Conservation (phyloP, 768 basidiomycete species). For the Leccinum fibrillosum region DNA sequence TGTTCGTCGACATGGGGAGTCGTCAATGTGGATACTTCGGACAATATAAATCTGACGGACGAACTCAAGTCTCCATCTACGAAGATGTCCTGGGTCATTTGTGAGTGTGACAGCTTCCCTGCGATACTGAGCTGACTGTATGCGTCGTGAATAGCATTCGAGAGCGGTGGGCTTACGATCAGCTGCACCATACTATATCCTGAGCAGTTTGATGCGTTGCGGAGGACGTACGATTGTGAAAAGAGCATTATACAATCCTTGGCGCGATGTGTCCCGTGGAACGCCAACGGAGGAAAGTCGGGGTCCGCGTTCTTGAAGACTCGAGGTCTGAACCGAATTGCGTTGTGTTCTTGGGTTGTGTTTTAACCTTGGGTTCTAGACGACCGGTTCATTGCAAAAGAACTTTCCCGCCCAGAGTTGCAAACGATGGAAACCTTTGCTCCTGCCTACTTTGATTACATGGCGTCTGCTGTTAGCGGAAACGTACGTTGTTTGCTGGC, state of each 20-base stretch:
- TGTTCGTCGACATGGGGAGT: slow-evolving; percentile 91
- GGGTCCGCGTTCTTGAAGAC: slow-evolving; percentile 97
- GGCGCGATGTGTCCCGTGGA: slow-evolving; percentile 94
- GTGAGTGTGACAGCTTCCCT: slow-evolving; percentile 40
- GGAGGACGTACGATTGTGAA: slow-evolving; percentile 91
- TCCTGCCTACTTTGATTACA: slow-evolving; percentile 96
- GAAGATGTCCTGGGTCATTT: slow-evolving; percentile 77
- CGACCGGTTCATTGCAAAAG: slow-evolving; percentile 98
- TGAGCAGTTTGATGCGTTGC: slow-evolving; percentile 93
- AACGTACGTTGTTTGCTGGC: slow-evolving; percentile 50
- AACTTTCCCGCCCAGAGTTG: slow-evolving; percentile 85
- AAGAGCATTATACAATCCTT: slow-evolving; percentile 92
- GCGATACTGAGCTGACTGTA: slow-evolving; percentile 5
- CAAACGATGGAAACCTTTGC: slow-evolving; percentile 97
- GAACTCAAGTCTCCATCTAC: slow-evolving; percentile 74
- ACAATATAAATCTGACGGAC: slow-evolving; percentile 68
- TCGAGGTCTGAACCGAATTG: slow-evolving; percentile 51
- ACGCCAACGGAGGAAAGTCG: slow-evolving; percentile 93
- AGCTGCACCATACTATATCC: slow-evolving; percentile 94
- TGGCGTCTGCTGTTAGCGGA: slow-evolving; percentile 88
- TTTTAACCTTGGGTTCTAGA: slow-evolving; percentile 45
- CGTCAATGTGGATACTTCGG: slow-evolving; percentile 73
- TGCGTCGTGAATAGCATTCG: slow-evolving; percentile 58
- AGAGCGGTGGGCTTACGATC: slow-evolving; percentile 85
- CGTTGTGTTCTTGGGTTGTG: neutral